Evolutionary conservation across 2,329 filamentous ascomycete species (phyloP).

Genomic region (Incumbomyces delicatus): DNA sequence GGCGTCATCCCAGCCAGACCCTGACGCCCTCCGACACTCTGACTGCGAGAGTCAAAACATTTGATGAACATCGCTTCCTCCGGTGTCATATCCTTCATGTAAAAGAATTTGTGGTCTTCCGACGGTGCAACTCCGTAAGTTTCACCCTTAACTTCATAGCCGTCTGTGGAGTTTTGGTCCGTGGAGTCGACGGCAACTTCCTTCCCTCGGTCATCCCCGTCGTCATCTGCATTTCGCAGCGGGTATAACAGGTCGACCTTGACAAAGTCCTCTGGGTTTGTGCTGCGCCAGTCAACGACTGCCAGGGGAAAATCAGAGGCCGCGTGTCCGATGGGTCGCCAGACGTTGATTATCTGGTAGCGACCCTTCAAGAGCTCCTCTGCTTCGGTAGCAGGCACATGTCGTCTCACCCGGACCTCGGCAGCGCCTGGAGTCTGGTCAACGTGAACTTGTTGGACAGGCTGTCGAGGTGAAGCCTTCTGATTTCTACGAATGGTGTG

Average conservation of each 20-base stretch:
- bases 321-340: conserved; percentile 56
- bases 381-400: conserved; percentile 46
- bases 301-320: conserved; percentile 59
- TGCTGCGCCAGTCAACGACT: conserved; percentile 55
- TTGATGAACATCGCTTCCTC: conserved; percentile 46
- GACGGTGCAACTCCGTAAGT: conserved; percentile 51
- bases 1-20: conserved; percentile 41
- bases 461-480: conserved; percentile 49
- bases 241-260: conserved; percentile 56
- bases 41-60: conserved; percentile 44
- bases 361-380: conserved; percentile 48
- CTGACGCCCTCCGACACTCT: conserved; percentile 26
- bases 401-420: conserved; percentile 51
- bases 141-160: conserved; percentile 55
- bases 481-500: conserved; percentile 56
- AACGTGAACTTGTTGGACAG: conserved; percentile 61
- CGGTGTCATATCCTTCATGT: conserved; percentile 57
- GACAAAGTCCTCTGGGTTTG: conserved; percentile 49
- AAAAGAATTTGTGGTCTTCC: conserved; percentile 52
- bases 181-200: conserved; percentile 45
- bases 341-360: conserved; percentile 62
- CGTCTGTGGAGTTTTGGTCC: conserved; percentile 41
- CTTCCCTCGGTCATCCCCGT: conserved; percentile 53
- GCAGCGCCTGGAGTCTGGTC: conserved; percentile 60
- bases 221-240: conserved; percentile 44